A percentile compares a stretch with the other conserved stretches of the same genome.
Conservation (phyloP, 1,139 yeast species). For the Martiniozyma asiatica region DNA sequence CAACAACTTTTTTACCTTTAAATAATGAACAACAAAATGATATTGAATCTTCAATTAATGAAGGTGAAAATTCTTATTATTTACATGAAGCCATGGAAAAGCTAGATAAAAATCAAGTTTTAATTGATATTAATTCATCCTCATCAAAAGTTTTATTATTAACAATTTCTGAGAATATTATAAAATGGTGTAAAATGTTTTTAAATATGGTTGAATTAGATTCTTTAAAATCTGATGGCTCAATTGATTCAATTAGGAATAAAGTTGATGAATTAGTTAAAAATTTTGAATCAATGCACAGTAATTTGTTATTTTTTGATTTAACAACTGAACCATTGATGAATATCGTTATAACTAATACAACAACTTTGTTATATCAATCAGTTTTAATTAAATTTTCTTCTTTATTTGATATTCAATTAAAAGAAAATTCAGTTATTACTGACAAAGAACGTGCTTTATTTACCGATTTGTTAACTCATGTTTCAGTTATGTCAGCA, state of each 20-base stretch:
- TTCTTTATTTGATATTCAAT: constrained; percentile 13
- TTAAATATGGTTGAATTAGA: constrained; percentile 18
- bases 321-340: constrained; percentile 16
- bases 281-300: constrained; percentile 18
- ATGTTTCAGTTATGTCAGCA: constrained; percentile 13
- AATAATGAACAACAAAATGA: constrained; percentile 6
- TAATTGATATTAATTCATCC: constrained; percentile 17
- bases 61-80: constrained; percentile 9
- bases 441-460: constrained; percentile 11
- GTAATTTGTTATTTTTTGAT: constrained; percentile 18
- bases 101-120: constrained; percentile 17
- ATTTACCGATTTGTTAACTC: constrained; percentile 13
- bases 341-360: constrained; percentile 16
- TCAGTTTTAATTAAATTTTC: constrained; percentile 17
- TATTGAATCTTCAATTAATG: constrained; percentile 1
- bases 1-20: constrained; percentile 18
- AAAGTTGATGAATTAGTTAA: constrained; percentile 18
- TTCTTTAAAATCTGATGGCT: constrained; percentile 12
- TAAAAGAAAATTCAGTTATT: constrained; percentile 10
- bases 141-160: constrained; percentile 18
- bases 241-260: constrained; percentile 11
- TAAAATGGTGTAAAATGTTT: constrained; percentile 22
- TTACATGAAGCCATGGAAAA: constrained; percentile 21
- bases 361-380: constrained; percentile 18
- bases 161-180: constrained; percentile 20